These are phyloP conservation scores for Cucurbitaria berberidis DNA, from an alignment of 2,329 filamentous ascomycete species.

Conservation along the genomic window DNA sequence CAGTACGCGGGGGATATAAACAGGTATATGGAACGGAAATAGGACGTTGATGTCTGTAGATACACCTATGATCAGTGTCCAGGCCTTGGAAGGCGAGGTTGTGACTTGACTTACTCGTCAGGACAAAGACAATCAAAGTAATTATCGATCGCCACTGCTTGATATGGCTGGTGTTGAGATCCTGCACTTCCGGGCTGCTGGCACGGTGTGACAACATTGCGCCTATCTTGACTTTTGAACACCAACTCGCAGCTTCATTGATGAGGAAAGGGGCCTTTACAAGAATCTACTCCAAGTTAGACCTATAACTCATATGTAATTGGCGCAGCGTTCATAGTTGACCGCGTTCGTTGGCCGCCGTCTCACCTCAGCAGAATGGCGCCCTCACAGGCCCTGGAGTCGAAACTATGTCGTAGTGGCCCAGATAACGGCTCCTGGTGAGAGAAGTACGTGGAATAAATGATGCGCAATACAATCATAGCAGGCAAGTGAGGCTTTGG, in stretches of 20 bases:
- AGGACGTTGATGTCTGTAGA: constrained; percentile 70
- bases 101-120: constrained; percentile 66
- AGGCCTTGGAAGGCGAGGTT: no score
- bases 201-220: constrained; percentile 12
- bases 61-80: neutral
- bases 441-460: neutral
- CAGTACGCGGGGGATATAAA: constrained; percentile 63
- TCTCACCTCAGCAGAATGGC: neutral
- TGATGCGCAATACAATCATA: neutral
- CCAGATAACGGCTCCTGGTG: neutral
- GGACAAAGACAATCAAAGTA: constrained; percentile 70
- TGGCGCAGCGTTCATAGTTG: neutral
- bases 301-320: neutral
- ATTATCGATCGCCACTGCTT: constrained; percentile 72
- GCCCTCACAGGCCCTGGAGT: neutral
- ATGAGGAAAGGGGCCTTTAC: neutral
- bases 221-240: neutral
- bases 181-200: constrained; percentile 10
- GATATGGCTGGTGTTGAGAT: constrained; percentile 62
- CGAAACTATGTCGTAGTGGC: neutral
- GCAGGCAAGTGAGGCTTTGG: constrained; percentile 20
- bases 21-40: constrained; percentile 70
- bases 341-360: neutral
- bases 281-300: neutral
- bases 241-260: neutral